Base-by-base conservation (phyloP, 1,139 yeast species). In the Blastobotrys aristatus region DNA sequence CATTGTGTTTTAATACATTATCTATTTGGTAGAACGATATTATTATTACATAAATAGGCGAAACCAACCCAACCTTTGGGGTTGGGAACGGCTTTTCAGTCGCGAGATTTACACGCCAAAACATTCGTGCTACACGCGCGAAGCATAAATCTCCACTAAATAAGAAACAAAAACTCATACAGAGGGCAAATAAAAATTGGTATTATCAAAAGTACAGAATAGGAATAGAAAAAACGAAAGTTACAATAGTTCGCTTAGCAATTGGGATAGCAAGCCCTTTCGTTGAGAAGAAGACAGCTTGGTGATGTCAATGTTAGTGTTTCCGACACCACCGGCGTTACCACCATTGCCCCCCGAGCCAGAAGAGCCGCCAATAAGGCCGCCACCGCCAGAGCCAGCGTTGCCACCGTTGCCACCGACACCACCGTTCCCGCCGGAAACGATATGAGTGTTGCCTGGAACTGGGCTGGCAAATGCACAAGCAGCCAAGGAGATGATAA, bases 251-350 rank as follows among this genome's bases (percentile, higher is more conserved):
- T 14, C 33, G 17, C 33, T n/a, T 14, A 30, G 17, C 17, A 30
- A 30, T 30, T 30, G 17, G n/a, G 33, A 30, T 13, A 30, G n/a
- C 33, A 30, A 30, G 14, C 33, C 33, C 33, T 30, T 30, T 14
- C 17, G 14, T 30, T 30, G 33, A 4, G 5, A 6, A 13, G 33
- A 6, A 13, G 33, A 6, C 33, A 30, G 6, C 6, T 14, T 30
- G 7, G 5, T 6, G 33, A 30, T 34, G 37, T 8, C 10, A 13
- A 17, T 27, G 21, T 34, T 34, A 13, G 37, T 34, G 27, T 36
- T 36, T 26, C 29, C 29, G 11, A 36, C 29, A 20, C 40, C 40
- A 27, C 40, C 40, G 14, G 40, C 40, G 40, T 36, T 36, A 36
- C 40, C 40, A 14, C 40, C 40, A 13, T 36, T 36, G 27, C 40